phyloP scores from a whole-genome alignment of 495 filamentous ascomycete species.

The Xylaria venustula region DNA sequence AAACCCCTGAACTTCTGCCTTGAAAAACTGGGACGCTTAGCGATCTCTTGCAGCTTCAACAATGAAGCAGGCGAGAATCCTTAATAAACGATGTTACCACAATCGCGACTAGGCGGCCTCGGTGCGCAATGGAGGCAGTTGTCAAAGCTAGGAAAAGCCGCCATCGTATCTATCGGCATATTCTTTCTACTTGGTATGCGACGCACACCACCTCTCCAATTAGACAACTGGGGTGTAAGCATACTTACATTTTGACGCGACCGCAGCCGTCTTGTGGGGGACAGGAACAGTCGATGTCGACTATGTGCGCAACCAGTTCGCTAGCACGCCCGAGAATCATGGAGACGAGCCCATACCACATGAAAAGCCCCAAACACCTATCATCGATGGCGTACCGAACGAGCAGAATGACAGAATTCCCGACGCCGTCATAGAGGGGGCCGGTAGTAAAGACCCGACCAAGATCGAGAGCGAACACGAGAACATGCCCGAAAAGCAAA shows the following conservation, averaged over 20 bases:
- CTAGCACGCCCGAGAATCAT: not conserved
- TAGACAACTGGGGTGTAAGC: not conserved
- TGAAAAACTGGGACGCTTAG: too few relatives aligned
- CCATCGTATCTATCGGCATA: not conserved
- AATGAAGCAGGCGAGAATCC: not conserved
- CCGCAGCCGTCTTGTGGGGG: constrained; percentile 11
- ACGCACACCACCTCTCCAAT: not conserved
- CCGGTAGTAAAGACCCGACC: not conserved
- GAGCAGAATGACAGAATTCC: constrained; percentile 13
- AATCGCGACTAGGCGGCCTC: constrained; percentile 1
- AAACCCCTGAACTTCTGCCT: too few relatives aligned
- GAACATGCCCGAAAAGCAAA: not conserved
- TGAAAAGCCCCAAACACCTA: not conserved
- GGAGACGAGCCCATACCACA: constrained; percentile 6
- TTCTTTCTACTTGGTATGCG: constrained; percentile 13
- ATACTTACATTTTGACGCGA: not conserved
- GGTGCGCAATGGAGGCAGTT: constrained; percentile 11
- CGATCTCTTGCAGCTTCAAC: not conserved
- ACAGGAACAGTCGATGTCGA: constrained; percentile 14
- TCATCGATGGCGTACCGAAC: constrained; percentile 16
- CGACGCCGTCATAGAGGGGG: constrained; percentile 6
- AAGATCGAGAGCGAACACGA: not conserved
- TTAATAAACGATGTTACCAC: not conserved
- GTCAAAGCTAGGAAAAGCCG: not conserved
- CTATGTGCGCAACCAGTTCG: constrained; percentile 10